Conservation (phyloP, 805 yeast genomes). For the Tetrapisispora namnaoensis region DNA sequence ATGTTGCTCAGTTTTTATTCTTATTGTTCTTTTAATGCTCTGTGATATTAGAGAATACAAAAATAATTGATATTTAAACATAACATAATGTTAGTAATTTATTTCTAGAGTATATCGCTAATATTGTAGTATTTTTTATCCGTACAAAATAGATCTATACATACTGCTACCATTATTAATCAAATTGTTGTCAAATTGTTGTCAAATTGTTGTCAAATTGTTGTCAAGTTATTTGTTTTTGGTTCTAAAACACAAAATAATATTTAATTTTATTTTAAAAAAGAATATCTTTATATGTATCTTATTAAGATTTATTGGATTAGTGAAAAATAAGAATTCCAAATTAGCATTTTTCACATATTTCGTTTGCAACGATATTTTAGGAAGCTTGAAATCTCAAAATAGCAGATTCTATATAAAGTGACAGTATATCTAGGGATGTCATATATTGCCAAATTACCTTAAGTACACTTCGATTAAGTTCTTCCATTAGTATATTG, state of each 20-base stretch:
- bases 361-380: constrained; percentile 4
- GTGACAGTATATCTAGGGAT: no score
- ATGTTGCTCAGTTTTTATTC: constrained; percentile 80
- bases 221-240: no score
- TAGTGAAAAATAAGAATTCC: not conserved
- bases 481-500: no score
- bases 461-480: no score
- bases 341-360: constrained; percentile 1
- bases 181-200: no score
- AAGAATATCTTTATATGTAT: no score
- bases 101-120: not conserved
- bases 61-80: not conserved
- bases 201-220: no score
- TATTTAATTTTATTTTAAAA: no score
- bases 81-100: not conserved
- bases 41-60: not conserved
- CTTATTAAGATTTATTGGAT: no score
- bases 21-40: constrained; percentile 69
- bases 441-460: no score
- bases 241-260: no score
- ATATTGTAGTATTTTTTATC: not conserved
- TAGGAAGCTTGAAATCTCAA: not conserved
- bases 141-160: constrained; percentile 2
- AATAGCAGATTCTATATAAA: not conserved
- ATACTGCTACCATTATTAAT: constrained; percentile 18